Conservation (phyloP, 2,329 filamentous ascomycete genomes). For the Penicillium brasilianum region DNA sequence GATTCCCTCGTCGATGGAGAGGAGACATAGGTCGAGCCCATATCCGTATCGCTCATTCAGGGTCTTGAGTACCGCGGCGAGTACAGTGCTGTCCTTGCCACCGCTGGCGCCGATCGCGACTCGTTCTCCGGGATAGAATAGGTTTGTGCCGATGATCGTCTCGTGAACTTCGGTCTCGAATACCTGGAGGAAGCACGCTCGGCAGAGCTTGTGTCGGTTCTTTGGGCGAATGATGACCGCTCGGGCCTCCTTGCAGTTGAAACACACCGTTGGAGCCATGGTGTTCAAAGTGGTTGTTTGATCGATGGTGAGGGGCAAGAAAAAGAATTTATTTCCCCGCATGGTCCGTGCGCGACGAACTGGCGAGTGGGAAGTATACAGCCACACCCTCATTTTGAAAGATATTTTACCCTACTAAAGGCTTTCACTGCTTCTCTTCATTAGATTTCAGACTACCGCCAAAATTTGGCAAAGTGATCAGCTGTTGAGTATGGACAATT, state of each 20-base stretch:
- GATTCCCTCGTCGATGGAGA: constrained; percentile 97
- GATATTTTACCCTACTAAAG: not conserved
- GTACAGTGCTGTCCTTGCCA: constrained; percentile 95
- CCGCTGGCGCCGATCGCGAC: constrained; percentile 96
- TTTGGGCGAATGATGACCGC: constrained; percentile 93
- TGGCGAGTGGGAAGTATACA: constrained; percentile 1
- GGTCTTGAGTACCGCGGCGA: constrained; percentile 92
- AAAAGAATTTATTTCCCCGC: constrained; percentile 30
- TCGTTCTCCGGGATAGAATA: constrained; percentile 82
- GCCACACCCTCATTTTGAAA: not conserved
- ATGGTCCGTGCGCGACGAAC: constrained; percentile 18
- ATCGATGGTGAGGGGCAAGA: constrained; percentile 22
- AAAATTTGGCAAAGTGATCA: not conserved
- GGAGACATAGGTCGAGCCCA: constrained; percentile 79
- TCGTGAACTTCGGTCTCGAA: constrained; percentile 96
- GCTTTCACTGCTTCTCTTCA: not conserved
- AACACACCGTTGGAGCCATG: constrained; percentile 81
- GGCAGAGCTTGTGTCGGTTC: constrained; percentile 92
- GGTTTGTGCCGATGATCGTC: constrained; percentile 79
- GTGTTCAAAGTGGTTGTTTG: constrained; percentile 10
- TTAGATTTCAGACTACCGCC: too few relatives aligned
- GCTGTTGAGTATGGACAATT: not conserved
- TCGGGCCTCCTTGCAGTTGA: constrained; percentile 73
- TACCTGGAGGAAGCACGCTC: constrained; percentile 79
- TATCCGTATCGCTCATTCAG: constrained; percentile 90